These are phyloP conservation scores for Henckelia pumila DNA, from an alignment of 257 asterid species.

Conservation along the genomic window DNA sequence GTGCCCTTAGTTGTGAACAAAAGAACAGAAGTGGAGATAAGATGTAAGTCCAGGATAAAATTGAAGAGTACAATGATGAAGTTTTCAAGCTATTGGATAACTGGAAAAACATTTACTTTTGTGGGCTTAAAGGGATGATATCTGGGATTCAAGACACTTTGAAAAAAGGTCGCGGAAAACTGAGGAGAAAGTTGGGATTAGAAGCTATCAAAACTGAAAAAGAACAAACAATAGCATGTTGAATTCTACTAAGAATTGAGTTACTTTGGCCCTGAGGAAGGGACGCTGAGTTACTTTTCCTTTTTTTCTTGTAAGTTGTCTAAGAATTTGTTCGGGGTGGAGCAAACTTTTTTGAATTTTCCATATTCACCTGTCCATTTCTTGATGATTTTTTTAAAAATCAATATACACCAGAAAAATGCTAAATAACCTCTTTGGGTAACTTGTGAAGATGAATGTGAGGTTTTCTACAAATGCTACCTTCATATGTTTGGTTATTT, in stretches of 20 bases:
- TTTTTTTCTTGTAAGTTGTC: constrained; percentile 10
- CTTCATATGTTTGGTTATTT: too few species aligned
- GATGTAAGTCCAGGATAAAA: constrained; percentile 96
- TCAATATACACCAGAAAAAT: constrained; percentile 3
- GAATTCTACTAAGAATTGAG: constrained; percentile 61
- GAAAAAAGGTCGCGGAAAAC: constrained; percentile 76
- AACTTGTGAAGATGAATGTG: too few species aligned
- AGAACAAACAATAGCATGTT: constrained; percentile 98
- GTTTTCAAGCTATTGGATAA: constrained; percentile 77
- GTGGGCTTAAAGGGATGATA: constrained; percentile 99
- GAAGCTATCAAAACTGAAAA: constrained; percentile 78
- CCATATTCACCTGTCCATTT: constrained; percentile 3
- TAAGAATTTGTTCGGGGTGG: background rate
- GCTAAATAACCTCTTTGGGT: too few species aligned
- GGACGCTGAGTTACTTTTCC: constrained; percentile 14
- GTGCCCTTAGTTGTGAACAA: constrained; percentile 90
- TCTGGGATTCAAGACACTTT: constrained; percentile 93
- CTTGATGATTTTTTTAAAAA: too few species aligned
- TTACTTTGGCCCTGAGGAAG: background rate
- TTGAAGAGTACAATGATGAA: constrained; percentile 92
- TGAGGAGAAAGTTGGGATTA: constrained; percentile 92
- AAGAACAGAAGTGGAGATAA: constrained; percentile 86
- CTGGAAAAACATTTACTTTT: constrained; percentile 92
- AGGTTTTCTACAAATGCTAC: too few species aligned
- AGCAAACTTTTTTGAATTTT: constrained; percentile 6